These are phyloP conservation scores for Gardenia jasminoides DNA, from an alignment of 257 asterid species.

Conservation along the genomic window DNA sequence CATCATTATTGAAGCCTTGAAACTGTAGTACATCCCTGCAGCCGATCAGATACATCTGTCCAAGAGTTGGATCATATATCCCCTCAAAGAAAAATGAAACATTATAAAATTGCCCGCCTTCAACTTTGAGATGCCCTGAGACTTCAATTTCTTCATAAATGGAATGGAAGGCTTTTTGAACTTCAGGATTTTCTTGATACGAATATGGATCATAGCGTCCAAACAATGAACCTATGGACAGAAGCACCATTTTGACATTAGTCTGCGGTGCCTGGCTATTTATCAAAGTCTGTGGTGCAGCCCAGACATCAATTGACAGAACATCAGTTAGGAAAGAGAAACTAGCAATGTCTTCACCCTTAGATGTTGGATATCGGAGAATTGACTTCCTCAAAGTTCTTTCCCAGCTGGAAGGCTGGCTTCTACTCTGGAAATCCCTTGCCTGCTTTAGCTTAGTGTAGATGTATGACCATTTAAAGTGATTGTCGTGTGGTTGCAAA, in stretches of 20 bases:
- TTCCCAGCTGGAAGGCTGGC: constrained; percentile 1
- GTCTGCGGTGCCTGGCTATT: background rate
- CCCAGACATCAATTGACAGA: constrained; percentile 14
- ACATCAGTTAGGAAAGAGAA: constrained; percentile 18
- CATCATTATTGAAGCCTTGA: background rate
- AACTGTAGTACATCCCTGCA: constrained; percentile 6
- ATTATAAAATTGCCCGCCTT: background rate
- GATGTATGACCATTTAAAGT: constrained; percentile 6
- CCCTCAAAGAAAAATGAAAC: constrained; percentile 4
- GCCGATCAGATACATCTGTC: constrained; percentile 19
- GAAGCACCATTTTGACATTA: constrained; percentile 10
- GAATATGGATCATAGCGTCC: constrained; percentile 10
- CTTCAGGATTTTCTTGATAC: constrained; percentile 6
- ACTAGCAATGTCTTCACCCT: constrained; percentile 12
- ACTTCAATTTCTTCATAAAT: constrained; percentile 12
- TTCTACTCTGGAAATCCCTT: constrained; percentile 9
- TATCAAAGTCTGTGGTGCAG: constrained; percentile 12
- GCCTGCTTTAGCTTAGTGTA: constrained; percentile 6
- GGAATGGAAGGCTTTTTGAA: background rate
- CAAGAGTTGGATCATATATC: constrained; percentile 11
- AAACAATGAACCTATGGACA: constrained; percentile 19
- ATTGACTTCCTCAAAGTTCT: constrained; percentile 6
- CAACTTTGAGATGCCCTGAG: constrained; percentile 12
- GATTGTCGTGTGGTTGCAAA: background rate
- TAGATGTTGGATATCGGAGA: constrained; percentile 16